Evolutionary conservation across 2,329 filamentous ascomycete species (phyloP), one percentile per base, ranked within the genome.

Genomic region (Neopestalotiopsis clavispora): DNA sequence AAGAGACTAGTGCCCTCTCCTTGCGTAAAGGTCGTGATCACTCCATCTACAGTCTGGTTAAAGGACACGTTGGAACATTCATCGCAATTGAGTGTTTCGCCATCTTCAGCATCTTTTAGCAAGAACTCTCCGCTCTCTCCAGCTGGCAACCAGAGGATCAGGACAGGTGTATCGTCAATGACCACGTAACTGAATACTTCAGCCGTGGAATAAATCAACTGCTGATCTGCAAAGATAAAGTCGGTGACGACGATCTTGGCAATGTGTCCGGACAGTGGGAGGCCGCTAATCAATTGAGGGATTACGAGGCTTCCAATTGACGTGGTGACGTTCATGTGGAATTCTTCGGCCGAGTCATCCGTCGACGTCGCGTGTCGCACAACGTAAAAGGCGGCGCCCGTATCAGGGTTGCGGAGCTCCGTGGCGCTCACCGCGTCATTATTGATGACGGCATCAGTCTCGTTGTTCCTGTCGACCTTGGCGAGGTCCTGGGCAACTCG

Each of bases 221-320:
- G 86, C 5, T 82, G 78, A n/a, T 85, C 84, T 0, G 88, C 89
- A 60, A 93, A 79, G 12, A 87, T 82, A 69, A 92, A 93, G 72
- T 93, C 89, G 0, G 86, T 89, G 3, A 92, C 86, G 73, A 91
- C 88, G 56, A 92, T 85, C 78, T 88, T 92, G 0, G 90, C 91
- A 74, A 93, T 91, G 28, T 91, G 82, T 0, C 90, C 87, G 49
- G 69, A 73, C 20, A 74, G 64, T 10, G 69, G 61, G 3, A 75
- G 61, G 10, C 70, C 67, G n/a, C 72, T 72, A 3, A 71, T 69
- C 3, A 74, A 70, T 64, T 72, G 74, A 61, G 71, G 75, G 32
- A 71, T 76, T 17, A 56, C 69, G 12, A 76, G 67, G n/a, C 72
- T 70, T 17, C 76, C 74, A 7, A 61, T 42, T 9, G 60, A 63